Evolutionary conservation across 2,329 filamentous ascomycete genomes (phyloP), one percentile per base, ranked within the genome.

Genomic region (Beauveria sp.): DNA sequence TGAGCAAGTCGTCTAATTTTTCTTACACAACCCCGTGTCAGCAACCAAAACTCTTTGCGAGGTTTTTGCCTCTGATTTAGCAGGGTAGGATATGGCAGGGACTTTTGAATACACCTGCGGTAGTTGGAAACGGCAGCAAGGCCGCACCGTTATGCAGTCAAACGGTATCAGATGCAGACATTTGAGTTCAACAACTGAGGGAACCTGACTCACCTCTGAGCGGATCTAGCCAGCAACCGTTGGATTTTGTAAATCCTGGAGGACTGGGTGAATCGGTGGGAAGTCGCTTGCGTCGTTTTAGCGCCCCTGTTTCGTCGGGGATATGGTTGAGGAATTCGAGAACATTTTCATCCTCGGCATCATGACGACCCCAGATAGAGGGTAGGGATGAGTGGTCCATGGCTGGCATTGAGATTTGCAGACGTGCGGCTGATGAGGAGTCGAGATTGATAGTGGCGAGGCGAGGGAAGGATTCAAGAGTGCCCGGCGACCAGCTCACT

Each of bases 281-380:
- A 38, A 58, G 49, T 28, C 16, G 52, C 14, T 47, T 53, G 24
- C 49, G 60, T 28, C 54, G 50, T 40, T 58, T 63, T 22, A 52
- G 42, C 14, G 22, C 49, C n/a, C 55, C 50, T 28, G 47, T 57
- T 53, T 70, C 65, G 42, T 67, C 67, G 1, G 70, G 67, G 38
- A 73, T 68, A 30, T 66, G 62, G 18, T 68, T 64, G 38, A 75
- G 64, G 7, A 73, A 63, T 22, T 65, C 63, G n/a, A 74, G 64
- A 62, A 71, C 72, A 34, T 69, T 67, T 64, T 75, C 71, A 56
- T 74, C 70, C 63, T 73, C 74, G 2, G 74, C 71, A 58, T 74
- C 71, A 63, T 73, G 65, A 43, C 72, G 67, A 47, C 71, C 73
- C 61, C 74, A 75, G 56, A 68, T 68, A 16, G 66, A 69, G 10